Evolutionary conservation across 1,139 yeast genomes (phyloP), one percentile per base, ranked within the genome.

Genomic region (Casaregolazyma lundiana): DNA sequence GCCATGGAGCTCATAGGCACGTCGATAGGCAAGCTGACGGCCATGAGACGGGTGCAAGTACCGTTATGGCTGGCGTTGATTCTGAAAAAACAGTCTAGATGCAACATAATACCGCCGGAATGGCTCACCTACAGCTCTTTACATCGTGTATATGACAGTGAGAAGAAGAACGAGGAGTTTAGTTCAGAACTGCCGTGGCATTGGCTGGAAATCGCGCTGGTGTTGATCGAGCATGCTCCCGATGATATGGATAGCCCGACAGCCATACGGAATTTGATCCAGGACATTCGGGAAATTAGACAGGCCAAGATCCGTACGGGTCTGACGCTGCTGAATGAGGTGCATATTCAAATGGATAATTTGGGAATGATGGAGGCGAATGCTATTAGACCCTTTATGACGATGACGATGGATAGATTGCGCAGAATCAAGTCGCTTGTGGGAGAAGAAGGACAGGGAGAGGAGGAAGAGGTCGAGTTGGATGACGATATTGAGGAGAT

Each of bases 11-110:
- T 86, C 43, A 78, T 84, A 45, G 88, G 92, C 5, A 19, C 52
- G 42, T 38, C 56, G 6, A 55, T 75, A 43, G 87, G 81, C 1
- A 71, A 71, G 47, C 66, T 84, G 52, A 65, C 79, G 46, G 89
- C 95, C 1, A 76, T 86, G 76, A 76, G 84, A 53, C 73, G 92
- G 48, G 78, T 76, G 26, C 71, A 76, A 42, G 81, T 92, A 0
- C 96, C 97, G 0, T 56, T 92, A 3, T 92, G 98, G 98, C 71
- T 87, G 19, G 97, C 97, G 0, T 64, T 89, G 11, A 71, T 90
- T 15, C 70, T 92, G 46, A 88, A 88, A 60, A 80, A 84, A 40
- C 97, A 92, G 63, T 83, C 81, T 43, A 83, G 90, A 56, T 88
- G 97, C 64, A 83, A 82, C 52, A 81, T 92, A 2, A 81, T 89